Evolutionary conservation across 2,329 filamentous ascomycete species (phyloP).

Genomic region (Aspergillus proliferans): DNA sequence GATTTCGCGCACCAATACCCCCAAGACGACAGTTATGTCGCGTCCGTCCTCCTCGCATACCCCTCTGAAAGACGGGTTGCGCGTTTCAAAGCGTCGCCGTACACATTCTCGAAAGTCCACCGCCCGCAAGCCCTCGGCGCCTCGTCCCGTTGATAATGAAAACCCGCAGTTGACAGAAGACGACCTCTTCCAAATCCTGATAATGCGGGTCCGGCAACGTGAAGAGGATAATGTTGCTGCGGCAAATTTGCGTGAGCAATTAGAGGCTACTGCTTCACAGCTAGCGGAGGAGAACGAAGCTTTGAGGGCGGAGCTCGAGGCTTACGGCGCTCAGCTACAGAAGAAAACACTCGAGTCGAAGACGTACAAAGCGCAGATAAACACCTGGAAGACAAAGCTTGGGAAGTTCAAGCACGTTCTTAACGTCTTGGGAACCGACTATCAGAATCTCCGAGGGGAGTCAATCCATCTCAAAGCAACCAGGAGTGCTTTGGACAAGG

Average conservation of each 20-base stretch:
- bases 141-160: not conserved
- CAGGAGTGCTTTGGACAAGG: conserved; percentile 16
- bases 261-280: conserved; percentile 20
- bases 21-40: not conserved
- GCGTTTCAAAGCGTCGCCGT: conserved; percentile 11
- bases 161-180: conserved; percentile 24
- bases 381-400: conserved; percentile 31
- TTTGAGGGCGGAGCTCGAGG: conserved; percentile 19
- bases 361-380: conserved; percentile 18
- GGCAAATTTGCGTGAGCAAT: conserved; percentile 15
- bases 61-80: not conserved
- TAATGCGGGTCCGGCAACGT: conserved; percentile 26
- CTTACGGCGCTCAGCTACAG: conserved; percentile 11
- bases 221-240: conserved; percentile 26
- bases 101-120: conserved; percentile 2
- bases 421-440: conserved; percentile 28
- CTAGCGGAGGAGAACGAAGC: conserved; percentile 23
- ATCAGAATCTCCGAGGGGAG: conserved; percentile 26
- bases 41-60: not conserved
- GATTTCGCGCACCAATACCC: not conserved
- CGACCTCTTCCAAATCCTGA: conserved; percentile 30
- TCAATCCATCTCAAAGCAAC: conserved; percentile 21
- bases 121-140: not conserved
- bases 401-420: conserved; percentile 26
- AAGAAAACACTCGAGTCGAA: conserved; percentile 16